Conservation (phyloP, 108 stramenopile species). For the Poteriospumella lacustris region DNA sequence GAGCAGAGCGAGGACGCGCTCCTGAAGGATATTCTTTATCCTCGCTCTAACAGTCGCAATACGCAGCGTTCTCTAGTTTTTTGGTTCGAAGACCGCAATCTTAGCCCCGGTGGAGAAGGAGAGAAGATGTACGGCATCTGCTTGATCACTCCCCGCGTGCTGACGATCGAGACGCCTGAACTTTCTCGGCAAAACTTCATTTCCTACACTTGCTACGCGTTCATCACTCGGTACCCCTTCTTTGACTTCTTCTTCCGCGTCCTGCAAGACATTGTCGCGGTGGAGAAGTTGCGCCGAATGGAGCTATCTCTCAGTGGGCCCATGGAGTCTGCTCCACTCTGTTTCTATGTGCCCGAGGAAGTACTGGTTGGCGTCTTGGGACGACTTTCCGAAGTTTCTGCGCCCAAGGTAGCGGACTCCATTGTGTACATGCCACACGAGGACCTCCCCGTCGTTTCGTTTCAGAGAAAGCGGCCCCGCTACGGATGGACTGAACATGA, state of each 20-base stretch:
- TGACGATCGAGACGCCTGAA: too few relatives aligned
- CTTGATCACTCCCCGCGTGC: too few relatives aligned
- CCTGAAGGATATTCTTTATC: too few relatives aligned
- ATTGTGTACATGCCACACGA: background rate
- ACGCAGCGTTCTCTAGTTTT: too few relatives aligned
- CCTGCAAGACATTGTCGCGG: background rate
- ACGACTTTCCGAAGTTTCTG: background rate
- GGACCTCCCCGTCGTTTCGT: background rate
- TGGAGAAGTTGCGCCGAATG: background rate
- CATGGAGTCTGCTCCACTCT: too few relatives aligned
- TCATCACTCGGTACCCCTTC: conserved; percentile 21
- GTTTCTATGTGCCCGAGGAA: conserved; percentile 10
- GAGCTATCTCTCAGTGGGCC: background rate
- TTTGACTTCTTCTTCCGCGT: conserved; percentile 30
- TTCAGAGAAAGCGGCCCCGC: background rate
- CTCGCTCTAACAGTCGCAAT: too few relatives aligned
- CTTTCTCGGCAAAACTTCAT: too few relatives aligned
- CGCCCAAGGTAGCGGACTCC: background rate
- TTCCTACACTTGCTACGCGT: conserved; percentile 15
- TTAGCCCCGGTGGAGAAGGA: too few relatives aligned
- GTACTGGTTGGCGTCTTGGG: background rate
- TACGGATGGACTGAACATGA: conserved; percentile 17
- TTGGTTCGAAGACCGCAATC: too few relatives aligned
- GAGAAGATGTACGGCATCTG: too few relatives aligned
- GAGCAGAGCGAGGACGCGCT: too few relatives aligned